Evolutionary conservation across 371 early-diverging fungal genomes (phyloP).

Genomic region (Phascolomyces articulosus): DNA sequence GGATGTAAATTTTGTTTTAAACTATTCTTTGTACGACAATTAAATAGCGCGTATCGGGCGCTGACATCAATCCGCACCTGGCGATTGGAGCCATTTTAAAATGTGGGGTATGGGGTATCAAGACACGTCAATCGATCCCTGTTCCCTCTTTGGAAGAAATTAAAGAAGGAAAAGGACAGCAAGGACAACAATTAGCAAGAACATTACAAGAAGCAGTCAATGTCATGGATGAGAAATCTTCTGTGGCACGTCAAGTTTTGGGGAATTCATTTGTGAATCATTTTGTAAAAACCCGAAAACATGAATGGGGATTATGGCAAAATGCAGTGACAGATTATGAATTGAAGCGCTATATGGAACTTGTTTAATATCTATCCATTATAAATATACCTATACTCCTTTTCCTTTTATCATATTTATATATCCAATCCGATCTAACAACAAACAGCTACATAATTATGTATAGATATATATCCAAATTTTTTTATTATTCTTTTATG

Average conservation of each 20-base stretch:
- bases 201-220: slow-evolving; percentile 69
- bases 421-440: no score
- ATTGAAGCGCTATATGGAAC: slow-evolving; percentile 72
- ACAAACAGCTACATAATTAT: no score
- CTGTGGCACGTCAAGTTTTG: slow-evolving; percentile 77
- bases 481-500: no score
- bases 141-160: slow-evolving; percentile 34
- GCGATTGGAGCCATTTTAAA: slow-evolving; percentile 79
- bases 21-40: no score
- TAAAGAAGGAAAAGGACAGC: slow-evolving; percentile 5
- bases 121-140: slow-evolving; percentile 58
- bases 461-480: no score
- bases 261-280: slow-evolving; percentile 84
- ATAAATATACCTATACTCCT: no score
- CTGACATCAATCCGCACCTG: slow-evolving; percentile 83
- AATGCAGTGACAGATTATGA: slow-evolving; percentile 82
- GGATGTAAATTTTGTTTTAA: no score
- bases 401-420: slow-evolving; percentile 3
- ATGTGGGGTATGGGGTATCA: slow-evolving; percentile 80
- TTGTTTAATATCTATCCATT: no score
- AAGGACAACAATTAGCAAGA: slow-evolving; percentile 60
- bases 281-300: slow-evolving; percentile 69
- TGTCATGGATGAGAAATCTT: slow-evolving; percentile 64
- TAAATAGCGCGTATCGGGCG: slow-evolving; percentile 74
- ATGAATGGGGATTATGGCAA: slow-evolving; percentile 80